Evolutionary conservation across 2,329 filamentous ascomycete species (phyloP).

Genomic region (Colletotrichum tamarilloi): DNA sequence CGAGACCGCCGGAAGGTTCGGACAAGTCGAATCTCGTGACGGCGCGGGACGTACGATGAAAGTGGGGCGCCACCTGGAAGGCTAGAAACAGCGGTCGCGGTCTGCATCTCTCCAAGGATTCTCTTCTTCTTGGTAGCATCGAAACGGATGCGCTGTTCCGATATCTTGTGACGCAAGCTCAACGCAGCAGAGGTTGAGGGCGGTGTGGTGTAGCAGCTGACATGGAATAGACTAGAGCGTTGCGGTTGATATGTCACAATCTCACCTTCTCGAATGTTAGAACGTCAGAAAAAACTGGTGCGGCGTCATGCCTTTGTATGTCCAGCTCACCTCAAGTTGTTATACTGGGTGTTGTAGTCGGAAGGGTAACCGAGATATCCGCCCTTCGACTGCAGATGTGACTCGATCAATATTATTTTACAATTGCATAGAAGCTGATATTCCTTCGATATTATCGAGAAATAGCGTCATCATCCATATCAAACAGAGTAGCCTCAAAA

Average conservation of each 20-base stretch:
- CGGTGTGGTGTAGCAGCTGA: neutral
- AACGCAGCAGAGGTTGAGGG: neutral
- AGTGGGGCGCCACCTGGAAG: neutral
- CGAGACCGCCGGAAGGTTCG: slow-evolving; percentile 23
- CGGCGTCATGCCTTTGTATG: neutral
- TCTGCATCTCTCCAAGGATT: neutral
- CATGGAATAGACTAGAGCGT: neutral
- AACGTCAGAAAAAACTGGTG: neutral
- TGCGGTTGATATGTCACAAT: neutral
- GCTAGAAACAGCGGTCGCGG: neutral
- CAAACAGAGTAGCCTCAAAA: too few relatives aligned
- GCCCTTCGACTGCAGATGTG: too few relatives aligned
- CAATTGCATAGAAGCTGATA: too few relatives aligned
- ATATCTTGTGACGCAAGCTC: neutral
- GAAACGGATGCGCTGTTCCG: neutral
- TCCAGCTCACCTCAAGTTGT: too few relatives aligned
- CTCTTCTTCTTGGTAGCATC: neutral
- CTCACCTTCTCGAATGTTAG: neutral
- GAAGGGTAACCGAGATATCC: too few relatives aligned
- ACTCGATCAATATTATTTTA: too few relatives aligned
- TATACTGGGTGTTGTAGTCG: too few relatives aligned
- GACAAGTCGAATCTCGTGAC: neutral
- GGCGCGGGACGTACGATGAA: slow-evolving; percentile 2
- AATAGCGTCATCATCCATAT: too few relatives aligned
- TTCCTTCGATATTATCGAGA: too few relatives aligned